Conservation (phyloP, 225 moss, liverwort and hornwort genomes). For the Physcomitrellopsis africana region DNA sequence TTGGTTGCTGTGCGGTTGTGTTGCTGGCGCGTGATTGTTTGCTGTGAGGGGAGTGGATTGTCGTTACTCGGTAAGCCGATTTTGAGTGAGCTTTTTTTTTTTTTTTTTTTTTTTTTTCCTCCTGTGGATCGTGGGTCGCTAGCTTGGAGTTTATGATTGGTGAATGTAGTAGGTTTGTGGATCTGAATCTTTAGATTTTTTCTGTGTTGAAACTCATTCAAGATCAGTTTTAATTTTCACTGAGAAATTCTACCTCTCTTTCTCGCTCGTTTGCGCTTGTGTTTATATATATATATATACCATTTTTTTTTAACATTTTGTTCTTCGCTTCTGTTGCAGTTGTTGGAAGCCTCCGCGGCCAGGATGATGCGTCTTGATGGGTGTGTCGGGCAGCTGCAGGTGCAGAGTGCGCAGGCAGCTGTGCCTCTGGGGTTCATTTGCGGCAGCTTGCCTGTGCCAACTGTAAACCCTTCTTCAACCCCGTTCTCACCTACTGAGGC, state of each 20-base stretch:
- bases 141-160: no score
- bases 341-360: conserved; percentile 28
- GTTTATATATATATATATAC: no score
- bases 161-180: not conserved
- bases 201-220: not conserved
- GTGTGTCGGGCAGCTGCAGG: conserved; percentile 84
- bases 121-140: not conserved
- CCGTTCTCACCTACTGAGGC: conserved; percentile 56
- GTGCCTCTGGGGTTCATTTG: conserved; percentile 92
- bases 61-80: not conserved
- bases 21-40: not conserved
- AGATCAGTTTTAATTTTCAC: not conserved
- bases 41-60: not conserved
- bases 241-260: not conserved
- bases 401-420: conserved; percentile 76
- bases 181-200: not conserved
- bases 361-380: conserved; percentile 71
- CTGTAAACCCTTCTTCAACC: conserved; percentile 56
- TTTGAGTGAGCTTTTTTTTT: not conserved
- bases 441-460: conserved; percentile 96
- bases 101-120: no score
- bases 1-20: not conserved
- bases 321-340: not conserved
- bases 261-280: not conserved
- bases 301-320: no score